Evolutionary conservation across 2,329 filamentous ascomycete species (phyloP).

Genomic region (Trichoderma atrobrunneum): DNA sequence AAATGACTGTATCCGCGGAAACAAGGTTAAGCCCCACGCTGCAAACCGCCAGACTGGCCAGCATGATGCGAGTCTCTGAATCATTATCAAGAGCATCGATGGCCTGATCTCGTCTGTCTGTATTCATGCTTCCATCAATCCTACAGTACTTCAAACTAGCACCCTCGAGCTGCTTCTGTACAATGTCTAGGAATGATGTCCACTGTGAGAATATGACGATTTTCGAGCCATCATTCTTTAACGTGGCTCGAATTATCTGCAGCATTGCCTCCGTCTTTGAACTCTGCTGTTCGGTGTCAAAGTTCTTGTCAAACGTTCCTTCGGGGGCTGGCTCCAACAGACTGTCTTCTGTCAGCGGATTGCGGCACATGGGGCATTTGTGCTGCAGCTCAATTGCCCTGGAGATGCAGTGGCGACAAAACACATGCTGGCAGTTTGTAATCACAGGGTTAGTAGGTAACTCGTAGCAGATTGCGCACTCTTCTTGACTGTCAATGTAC

Average conservation of each 20-base stretch:
- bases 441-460: conserved; percentile 70
- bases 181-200: conserved; percentile 69
- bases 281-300: conserved; percentile 65
- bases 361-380: conserved; percentile 83
- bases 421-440: conserved; percentile 79
- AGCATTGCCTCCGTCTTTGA: conserved; percentile 81
- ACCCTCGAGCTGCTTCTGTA: conserved; percentile 64
- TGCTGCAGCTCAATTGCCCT: conserved; percentile 71
- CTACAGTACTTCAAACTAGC: conserved; percentile 63
- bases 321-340: conserved; percentile 65
- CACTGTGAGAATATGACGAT: conserved; percentile 75
- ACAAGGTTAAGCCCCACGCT: conserved; percentile 85
- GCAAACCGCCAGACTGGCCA: conserved; percentile 79
- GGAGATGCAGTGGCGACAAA: conserved; percentile 71
- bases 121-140: conserved; percentile 78
- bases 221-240: conserved; percentile 62
- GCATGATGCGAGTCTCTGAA: conserved; percentile 67
- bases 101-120: conserved; percentile 66
- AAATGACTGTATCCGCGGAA: conserved; percentile 78
- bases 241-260: conserved; percentile 68
- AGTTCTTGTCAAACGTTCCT: conserved; percentile 45
- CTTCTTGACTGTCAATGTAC: conserved; percentile 75
- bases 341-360: conserved; percentile 57
- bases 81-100: conserved; percentile 67
- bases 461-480: conserved; percentile 81